Evolutionary conservation across 2,329 filamentous ascomycete genomes (phyloP).

Genomic region (Colletotrichum sp.): DNA sequence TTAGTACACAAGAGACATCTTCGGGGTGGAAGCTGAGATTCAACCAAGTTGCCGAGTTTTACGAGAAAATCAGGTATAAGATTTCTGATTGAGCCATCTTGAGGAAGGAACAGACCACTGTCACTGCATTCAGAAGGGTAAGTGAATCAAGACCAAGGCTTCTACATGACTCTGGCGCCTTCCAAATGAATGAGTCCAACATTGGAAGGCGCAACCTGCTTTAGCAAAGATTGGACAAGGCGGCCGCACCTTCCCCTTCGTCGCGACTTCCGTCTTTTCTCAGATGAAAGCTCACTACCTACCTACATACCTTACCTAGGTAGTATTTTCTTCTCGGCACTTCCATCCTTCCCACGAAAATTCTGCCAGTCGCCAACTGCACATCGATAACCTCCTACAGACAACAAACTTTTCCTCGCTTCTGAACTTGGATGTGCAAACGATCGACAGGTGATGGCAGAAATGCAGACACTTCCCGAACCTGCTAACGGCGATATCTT

Average conservation of each 20-base stretch:
- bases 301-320: not conserved
- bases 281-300: not conserved
- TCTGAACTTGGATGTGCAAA: not conserved
- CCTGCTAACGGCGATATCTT: constrained; percentile 1
- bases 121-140: not conserved
- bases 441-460: not conserved
- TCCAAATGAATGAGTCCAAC: not conserved
- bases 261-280: not conserved
- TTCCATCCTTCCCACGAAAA: not conserved
- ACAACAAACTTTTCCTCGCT: not conserved
- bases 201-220: not conserved
- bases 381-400: not conserved
- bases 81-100: too few species aligned
- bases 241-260: not conserved
- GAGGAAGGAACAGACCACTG: too few species aligned
- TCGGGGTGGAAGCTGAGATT: not conserved
- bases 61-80: rapidly evolving
- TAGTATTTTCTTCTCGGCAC: not conserved
- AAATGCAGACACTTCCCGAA: not conserved
- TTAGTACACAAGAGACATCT: not conserved
- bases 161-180: not conserved
- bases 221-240: not conserved
- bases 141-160: not conserved
- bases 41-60: not conserved
- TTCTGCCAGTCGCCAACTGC: not conserved